phyloP scores from a whole-genome alignment of 2,329 filamentous ascomycete genomes.

The Hawksworthiomyces lignivorus region DNA sequence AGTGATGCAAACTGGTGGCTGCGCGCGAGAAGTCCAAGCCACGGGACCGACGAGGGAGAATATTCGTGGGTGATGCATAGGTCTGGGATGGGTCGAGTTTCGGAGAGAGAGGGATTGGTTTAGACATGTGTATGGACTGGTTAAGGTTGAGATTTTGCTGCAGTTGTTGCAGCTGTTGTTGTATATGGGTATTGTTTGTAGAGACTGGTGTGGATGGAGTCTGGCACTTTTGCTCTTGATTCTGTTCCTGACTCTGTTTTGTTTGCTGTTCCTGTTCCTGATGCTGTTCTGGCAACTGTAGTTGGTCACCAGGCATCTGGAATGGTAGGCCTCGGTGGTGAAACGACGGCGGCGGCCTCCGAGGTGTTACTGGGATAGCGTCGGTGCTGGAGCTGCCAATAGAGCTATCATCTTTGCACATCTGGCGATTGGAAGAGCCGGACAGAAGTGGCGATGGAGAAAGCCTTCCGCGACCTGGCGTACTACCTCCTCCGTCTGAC shows the following conservation, averaged over 20 bases:
- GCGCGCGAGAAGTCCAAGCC: constrained; percentile 90
- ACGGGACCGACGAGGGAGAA: constrained; percentile 79
- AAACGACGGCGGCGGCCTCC: constrained; percentile 43
- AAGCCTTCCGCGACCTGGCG: constrained; percentile 36
- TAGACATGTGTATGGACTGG: constrained; percentile 33
- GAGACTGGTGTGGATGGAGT: constrained; percentile 11
- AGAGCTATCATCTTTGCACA: constrained; percentile 60
- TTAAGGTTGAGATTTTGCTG: constrained; percentile 12
- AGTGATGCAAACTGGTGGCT: constrained; percentile 91
- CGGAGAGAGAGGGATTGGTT: constrained; percentile 68
- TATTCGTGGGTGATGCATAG: constrained; percentile 80
- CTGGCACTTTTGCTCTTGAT: neutral
- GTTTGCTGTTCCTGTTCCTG: constrained; percentile 24
- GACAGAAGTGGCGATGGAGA: constrained; percentile 52
- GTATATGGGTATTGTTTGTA: constrained; percentile 13
- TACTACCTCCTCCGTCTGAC: constrained; percentile 51
- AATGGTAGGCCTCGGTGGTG: constrained; percentile 58
- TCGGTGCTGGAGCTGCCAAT: constrained; percentile 31
- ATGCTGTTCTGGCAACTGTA: constrained; percentile 12
- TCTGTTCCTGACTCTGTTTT: neutral
- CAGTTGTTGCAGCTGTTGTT: constrained; percentile 11
- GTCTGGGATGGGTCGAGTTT: constrained; percentile 78
- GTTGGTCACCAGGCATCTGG: constrained; percentile 41
- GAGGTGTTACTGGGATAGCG: constrained; percentile 60
- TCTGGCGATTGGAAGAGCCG: constrained; percentile 39